Base-by-base conservation (phyloP, 202 grass and related monocot species). In the Elaeis oleifera region DNA sequence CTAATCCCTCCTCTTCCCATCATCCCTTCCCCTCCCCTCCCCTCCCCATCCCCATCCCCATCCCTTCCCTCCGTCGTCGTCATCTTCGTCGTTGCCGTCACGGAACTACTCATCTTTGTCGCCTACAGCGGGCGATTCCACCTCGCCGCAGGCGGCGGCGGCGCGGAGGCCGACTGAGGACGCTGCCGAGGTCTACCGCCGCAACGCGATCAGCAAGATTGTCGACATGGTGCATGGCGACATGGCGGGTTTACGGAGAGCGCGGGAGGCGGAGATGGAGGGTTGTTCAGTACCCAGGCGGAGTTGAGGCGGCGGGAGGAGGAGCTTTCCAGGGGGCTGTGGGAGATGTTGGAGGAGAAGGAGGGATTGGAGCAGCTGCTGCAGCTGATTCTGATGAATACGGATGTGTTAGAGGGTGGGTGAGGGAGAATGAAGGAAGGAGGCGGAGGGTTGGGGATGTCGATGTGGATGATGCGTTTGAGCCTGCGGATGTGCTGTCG, bases 331-430 rank as follows among this genome's bases (percentile, higher is more conserved):
- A 67, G 62, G 1, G 85, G 85, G 3, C 61, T 97, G 53, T 64
- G 62, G 22, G 77, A 31, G 58, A 89, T 99, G 65, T 59, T 63
- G 0, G 82, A 80, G 50, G 88, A 92, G 82, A 99, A 89, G 78
- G 94, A 92, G 59, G 72, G 59, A 4, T 79, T 99, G 0, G 94
- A 99, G 78, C 88, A 87, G 64, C 82, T 73, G 54, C 88, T 99
- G 22, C 88, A 92, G 66, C 68, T 92, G 3, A 72, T 92, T 17
- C 69, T 87, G 64, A 89, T 84, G 84, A 84, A 84, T 67, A 89
- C 94, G 1, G 75, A 89, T 36, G 62, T 84, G 31, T 58, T 89
- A 1, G 88, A 92, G 62, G 79, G 1, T 99, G 94, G 94, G 80
- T 84, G 57, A 49, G 63, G 58, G 63, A 86, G 6, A 97, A 89